Evolutionary conservation across 108 stramenopile species (phyloP).

Genomic region (Aurantiochytrium sp.): DNA sequence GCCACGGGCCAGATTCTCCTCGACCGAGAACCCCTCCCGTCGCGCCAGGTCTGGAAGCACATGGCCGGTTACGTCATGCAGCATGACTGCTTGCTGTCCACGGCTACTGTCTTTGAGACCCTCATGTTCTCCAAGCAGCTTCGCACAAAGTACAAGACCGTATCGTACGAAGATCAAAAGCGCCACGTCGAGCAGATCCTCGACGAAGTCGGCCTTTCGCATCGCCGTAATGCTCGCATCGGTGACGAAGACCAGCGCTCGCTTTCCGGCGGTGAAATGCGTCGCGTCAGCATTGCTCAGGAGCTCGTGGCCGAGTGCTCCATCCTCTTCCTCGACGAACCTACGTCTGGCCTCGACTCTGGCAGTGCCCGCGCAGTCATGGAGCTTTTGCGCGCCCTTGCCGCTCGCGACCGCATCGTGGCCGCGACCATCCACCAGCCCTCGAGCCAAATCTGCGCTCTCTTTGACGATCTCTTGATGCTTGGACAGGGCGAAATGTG

Average conservation of each 20-base stretch:
- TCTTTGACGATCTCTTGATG: neutral
- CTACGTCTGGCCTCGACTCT: neutral
- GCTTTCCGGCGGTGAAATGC: neutral
- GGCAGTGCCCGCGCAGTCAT: neutral
- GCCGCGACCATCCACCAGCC: constrained; percentile 5
- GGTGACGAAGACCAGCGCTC: neutral
- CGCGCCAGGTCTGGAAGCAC: neutral
- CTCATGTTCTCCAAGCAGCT: constrained; percentile 13
- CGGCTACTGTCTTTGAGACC: neutral
- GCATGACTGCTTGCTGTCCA: neutral
- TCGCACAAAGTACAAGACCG: neutral
- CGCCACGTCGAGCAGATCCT: neutral
- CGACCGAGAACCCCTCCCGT: neutral
- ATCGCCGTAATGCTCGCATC: neutral
- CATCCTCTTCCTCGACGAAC: neutral
- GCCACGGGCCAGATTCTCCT: neutral
- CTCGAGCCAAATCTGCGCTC: neutral
- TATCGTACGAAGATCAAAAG: neutral
- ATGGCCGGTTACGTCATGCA: neutral
- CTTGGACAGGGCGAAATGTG: neutral
- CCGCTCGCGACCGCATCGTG: neutral
- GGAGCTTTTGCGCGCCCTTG: neutral
- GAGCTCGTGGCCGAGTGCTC: neutral
- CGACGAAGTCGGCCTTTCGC: neutral
- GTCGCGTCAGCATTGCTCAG: neutral